Percentiles rank a stretch among this genome's conserved stretches.
phyloP scores from a whole-genome alignment of 116 monocot species.

The Cymodocea nodosa region DNA sequence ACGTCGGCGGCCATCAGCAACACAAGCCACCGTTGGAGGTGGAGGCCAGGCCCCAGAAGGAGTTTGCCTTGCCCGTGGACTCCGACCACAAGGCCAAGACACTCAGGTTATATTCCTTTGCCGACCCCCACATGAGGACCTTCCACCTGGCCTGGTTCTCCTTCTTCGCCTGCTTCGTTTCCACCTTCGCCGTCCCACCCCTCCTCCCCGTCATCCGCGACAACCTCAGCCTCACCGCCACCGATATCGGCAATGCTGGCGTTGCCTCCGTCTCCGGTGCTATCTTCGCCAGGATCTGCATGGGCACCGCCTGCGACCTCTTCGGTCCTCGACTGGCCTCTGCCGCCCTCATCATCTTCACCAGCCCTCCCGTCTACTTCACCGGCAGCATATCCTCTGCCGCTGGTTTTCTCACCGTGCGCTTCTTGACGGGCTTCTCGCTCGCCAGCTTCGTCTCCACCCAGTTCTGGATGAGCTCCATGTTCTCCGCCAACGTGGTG shows the following conservation, averaged over 20 bases:
- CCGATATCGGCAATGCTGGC: constrained; percentile 89
- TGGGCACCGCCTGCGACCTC: constrained; percentile 93
- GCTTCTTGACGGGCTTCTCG: constrained; percentile 89
- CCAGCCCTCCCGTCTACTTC: constrained; percentile 62
- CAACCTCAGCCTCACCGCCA: constrained; percentile 63
- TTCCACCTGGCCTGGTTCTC: constrained; percentile 97
- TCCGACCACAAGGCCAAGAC: constrained; percentile 84
- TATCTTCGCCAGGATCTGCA: constrained; percentile 62
- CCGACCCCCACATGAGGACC: constrained; percentile 67
- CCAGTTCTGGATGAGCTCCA: constrained; percentile 99
- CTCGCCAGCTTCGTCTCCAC: constrained; percentile 79
- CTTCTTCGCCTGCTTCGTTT: constrained; percentile 93
- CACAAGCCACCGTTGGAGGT: background rate
- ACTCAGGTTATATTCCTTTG: constrained; percentile 53
- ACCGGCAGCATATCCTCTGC: constrained; percentile 38
- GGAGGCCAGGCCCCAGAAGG: background rate
- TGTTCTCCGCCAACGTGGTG: constrained; percentile 68
- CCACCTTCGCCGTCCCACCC: constrained; percentile 82
- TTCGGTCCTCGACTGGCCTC: constrained; percentile 78
- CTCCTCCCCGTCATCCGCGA: constrained; percentile 88
- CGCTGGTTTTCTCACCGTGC: constrained; percentile 33
- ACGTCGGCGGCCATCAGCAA: background rate
- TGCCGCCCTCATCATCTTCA: constrained; percentile 53
- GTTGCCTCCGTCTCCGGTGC: constrained; percentile 76
- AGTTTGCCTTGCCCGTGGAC: constrained; percentile 56